Evolutionary conservation across 768 basidiomycete genomes (phyloP), one percentile per base, ranked within the genome.

Genomic region (Rossbeevera mucosa): DNA sequence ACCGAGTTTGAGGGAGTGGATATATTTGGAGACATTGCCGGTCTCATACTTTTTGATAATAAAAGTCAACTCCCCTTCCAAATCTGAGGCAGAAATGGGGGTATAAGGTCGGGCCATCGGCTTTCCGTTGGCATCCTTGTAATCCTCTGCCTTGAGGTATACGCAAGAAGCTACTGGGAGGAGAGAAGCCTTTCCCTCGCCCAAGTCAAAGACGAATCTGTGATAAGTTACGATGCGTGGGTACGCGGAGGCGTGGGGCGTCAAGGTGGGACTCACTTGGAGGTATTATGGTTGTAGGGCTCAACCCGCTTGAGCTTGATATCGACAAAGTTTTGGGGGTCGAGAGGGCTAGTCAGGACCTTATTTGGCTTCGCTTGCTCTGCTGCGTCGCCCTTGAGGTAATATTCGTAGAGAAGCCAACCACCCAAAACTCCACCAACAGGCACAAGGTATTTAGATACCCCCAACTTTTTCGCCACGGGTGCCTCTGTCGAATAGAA

Each of bases 251-350:
- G 29, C 29, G n/a, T 24, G 14, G 18, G 14, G 50, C 6, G 13
- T 43, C n/a, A 22, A 24, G 24, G 14, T 21, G 33, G 21, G 47
- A 69, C 78, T 51, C 57, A 93, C 83, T 79, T 82, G 28, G 90
- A 76, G 13, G 92, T 88, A 72, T 98, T 96, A 80, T 97, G 88
- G 80, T 96, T 98, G 78, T 95, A 96, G 0, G 85, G 85, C 54
- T 83, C 73, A 54, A 91, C 69, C 63, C 83, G 81, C 69, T 88
- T 88, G 62, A 98, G 81, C 66, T 83, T 85, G 71, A 96, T 86
- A 66, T 91, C 82, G 46, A 83, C 70, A 63, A 85, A 91, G 57
- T 85, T 81, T 52, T 88, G 72, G 7, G 88, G 80, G 65, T 89
- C 85, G 22, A 93, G 78, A 12, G 86, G 81, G 58, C 84, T 86